These are phyloP conservation scores for Planoprotostelium fungivorum DNA, from an alignment of 78 protist species.

Conservation along the genomic window DNA sequence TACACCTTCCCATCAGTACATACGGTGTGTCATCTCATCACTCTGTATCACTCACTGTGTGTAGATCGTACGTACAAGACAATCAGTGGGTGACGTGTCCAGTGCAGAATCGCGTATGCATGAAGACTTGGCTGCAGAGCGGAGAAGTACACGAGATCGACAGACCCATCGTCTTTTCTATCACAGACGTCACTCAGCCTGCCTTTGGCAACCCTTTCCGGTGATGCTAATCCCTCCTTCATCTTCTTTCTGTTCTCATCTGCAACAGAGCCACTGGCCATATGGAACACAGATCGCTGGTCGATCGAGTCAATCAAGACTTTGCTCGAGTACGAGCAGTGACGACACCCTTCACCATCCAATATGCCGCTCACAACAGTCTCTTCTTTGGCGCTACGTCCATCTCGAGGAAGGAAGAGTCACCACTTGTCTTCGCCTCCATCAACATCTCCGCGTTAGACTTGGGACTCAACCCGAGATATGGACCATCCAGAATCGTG, in stretches of 20 bases:
- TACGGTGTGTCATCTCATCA: neutral
- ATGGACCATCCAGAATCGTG: slow-evolving; percentile 19
- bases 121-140: slow-evolving; percentile 8
- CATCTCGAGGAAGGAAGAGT: slow-evolving; percentile 20
- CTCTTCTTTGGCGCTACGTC: slow-evolving; percentile 28
- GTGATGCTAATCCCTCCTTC: no score
- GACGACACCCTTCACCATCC: slow-evolving; percentile 5
- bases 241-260: slow-evolving; percentile 23
- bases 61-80: slow-evolving; percentile 12
- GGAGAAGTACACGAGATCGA: neutral
- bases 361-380: slow-evolving; percentile 39
- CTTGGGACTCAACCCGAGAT: slow-evolving; percentile 12
- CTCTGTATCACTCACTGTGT: no score
- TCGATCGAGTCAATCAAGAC: slow-evolving; percentile 34
- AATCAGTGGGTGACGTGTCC: slow-evolving; percentile 32
- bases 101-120: slow-evolving; percentile 9
- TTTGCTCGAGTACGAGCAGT: slow-evolving; percentile 20
- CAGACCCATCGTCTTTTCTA: slow-evolving; percentile 4
- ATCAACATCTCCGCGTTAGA: slow-evolving; percentile 27
- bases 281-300: slow-evolving; percentile 29
- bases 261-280: neutral
- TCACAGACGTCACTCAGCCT: slow-evolving; percentile 14
- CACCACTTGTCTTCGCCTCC: slow-evolving; percentile 22
- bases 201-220: neutral
- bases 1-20: slow-evolving; percentile 33